phyloP scores from a whole-genome alignment of 1,139 yeast species.

The Komagataea norvegica region DNA sequence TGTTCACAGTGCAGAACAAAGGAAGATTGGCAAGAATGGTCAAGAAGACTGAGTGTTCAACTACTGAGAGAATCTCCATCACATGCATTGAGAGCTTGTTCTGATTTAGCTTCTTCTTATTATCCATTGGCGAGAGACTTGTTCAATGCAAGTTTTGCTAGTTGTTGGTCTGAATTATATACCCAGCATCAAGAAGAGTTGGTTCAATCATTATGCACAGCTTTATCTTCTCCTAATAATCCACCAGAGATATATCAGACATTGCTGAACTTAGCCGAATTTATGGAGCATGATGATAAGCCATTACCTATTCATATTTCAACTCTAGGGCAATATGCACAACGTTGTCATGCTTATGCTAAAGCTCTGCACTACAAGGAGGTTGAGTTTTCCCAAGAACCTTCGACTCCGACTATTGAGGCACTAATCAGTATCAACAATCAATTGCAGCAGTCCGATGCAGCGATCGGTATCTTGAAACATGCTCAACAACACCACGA shows the following conservation, averaged over 20 bases:
- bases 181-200: slow-evolving; percentile 92
- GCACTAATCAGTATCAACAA: slow-evolving; percentile 88
- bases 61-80: slow-evolving; percentile 90
- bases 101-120: slow-evolving; percentile 82
- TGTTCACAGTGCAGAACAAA: slow-evolving; percentile 82
- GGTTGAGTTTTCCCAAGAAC: slow-evolving; percentile 89
- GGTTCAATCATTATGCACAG: slow-evolving; percentile 79
- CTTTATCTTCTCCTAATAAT: slow-evolving; percentile 82
- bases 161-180: slow-evolving; percentile 92
- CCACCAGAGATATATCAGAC: slow-evolving; percentile 96
- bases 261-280: slow-evolving; percentile 84
- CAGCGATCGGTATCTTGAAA: slow-evolving; percentile 93
- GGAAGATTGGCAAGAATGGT: slow-evolving; percentile 99
- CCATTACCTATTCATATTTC: slow-evolving; percentile 87
- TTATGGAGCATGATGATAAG: slow-evolving; percentile 96
- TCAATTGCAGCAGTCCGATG: slow-evolving; percentile 93
- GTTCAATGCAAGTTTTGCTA: slow-evolving; percentile 91
- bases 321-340: slow-evolving; percentile 89
- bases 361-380: slow-evolving; percentile 96
- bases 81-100: slow-evolving; percentile 90
- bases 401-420: slow-evolving; percentile 88
- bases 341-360: slow-evolving; percentile 94
- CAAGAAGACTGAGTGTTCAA: slow-evolving; percentile 79
- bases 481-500: slow-evolving; percentile 95
- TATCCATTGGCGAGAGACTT: slow-evolving; percentile 86